Evolutionary conservation across 208 protist genomes (phyloP).

Genomic region (Polymyxa betae): DNA sequence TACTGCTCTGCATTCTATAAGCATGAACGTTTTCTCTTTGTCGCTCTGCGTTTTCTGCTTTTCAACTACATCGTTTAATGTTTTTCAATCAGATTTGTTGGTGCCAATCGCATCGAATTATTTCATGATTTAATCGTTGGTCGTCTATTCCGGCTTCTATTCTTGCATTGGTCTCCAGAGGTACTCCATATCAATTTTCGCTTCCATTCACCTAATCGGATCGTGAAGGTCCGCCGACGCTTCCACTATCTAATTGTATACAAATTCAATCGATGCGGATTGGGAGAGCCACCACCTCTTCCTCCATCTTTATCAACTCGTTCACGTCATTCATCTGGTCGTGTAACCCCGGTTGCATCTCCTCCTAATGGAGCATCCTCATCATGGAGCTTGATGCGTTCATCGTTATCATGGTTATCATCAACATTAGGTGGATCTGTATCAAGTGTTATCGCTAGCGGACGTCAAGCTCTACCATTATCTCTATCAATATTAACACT

Average conservation of each 20-base stretch:
- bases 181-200: background rate
- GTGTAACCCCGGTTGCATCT: background rate
- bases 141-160: background rate
- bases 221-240: background rate
- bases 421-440: background rate
- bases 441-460: background rate
- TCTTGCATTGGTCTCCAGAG: background rate
- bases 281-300: background rate
- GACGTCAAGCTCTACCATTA: background rate
- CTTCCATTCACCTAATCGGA: background rate
- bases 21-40: no score
- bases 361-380: background rate
- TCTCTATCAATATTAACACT: background rate
- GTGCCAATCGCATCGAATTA: background rate
- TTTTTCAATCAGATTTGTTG: no score
- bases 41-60: no score
- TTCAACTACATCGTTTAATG: no score
- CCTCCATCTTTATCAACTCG: background rate
- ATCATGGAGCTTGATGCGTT: background rate
- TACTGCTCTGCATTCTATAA: no score
- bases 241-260: background rate
- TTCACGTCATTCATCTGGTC: background rate
- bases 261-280: background rate
- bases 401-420: background rate
- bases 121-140: background rate